These are phyloP conservation scores for Isabelozyma pseudorhagii DNA, from an alignment of 805 yeast genomes.

Conservation along the genomic window DNA sequence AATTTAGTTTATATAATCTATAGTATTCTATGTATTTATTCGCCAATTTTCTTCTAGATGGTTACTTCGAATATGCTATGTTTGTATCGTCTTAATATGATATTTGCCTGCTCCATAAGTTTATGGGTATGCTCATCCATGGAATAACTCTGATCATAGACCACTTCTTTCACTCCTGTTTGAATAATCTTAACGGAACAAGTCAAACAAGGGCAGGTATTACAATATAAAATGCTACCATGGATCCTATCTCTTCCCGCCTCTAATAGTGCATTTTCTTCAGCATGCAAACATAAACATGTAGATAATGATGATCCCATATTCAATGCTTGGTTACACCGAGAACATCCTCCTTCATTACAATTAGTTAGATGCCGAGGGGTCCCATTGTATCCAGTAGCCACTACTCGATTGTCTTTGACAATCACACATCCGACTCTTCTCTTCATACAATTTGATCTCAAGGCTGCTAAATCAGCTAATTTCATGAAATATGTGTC, in stretches of 20 bases:
- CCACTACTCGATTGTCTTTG: constrained; percentile 77
- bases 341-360: constrained; percentile 90
- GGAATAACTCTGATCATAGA: constrained; percentile 85
- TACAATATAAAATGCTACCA: constrained; percentile 74
- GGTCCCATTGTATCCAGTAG: constrained; percentile 98
- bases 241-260: constrained; percentile 73
- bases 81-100: constrained; percentile 53
- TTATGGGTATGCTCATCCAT: constrained; percentile 81
- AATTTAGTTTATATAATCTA: constrained; percentile 10
- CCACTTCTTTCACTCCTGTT: constrained; percentile 86
- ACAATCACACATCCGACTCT: constrained; percentile 96
- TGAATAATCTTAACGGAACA: constrained; percentile 95
- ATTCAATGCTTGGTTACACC: constrained; percentile 75
- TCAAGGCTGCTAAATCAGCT: constrained; percentile 87
- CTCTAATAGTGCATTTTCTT: constrained; percentile 91
- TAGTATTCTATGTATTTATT: not conserved
- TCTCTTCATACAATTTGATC: constrained; percentile 96
- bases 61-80: constrained; percentile 41
- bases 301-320: constrained; percentile 68
- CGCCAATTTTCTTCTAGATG: constrained; percentile 14
- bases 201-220: constrained; percentile 96
- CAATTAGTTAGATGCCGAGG: constrained; percentile 87
- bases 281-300: constrained; percentile 94
- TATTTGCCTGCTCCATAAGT: constrained; percentile 73
- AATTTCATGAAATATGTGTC: constrained; percentile 92